These are phyloP conservation scores for Suhomyces sp. DNA, from an alignment of 805 yeast species.

Conservation along the genomic window DNA sequence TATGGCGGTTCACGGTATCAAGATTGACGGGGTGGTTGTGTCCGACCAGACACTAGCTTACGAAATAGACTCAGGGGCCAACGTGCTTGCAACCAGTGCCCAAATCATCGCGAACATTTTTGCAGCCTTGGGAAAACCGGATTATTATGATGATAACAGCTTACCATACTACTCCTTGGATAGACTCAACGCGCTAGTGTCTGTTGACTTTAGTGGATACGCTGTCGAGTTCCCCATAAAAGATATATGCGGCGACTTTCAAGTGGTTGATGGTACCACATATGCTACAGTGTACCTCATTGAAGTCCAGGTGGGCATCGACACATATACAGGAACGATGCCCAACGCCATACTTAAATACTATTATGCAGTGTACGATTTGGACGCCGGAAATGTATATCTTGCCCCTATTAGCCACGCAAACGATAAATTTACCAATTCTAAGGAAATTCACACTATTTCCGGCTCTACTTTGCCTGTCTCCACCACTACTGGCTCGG, in stretches of 20 bases:
- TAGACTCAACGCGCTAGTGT: conserved; percentile 4
- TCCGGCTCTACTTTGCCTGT: conserved; percentile 12
- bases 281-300: conserved; percentile 11
- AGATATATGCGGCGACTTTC: conserved; percentile 13
- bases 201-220: conserved; percentile 13
- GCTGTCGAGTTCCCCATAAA: conserved; percentile 9
- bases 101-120: conserved; percentile 13
- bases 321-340: conserved; percentile 12
- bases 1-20: conserved; percentile 12
- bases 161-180: conserved; percentile 5
- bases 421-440: background rate
- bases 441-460: conserved; percentile 6
- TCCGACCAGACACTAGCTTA: conserved; percentile 13
- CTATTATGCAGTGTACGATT: conserved; percentile 17
- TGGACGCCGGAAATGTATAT: conserved; percentile 12
- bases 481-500: conserved; percentile 9
- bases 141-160: conserved; percentile 2
- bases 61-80: conserved; percentile 18
- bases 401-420: conserved; percentile 10
- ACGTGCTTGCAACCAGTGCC: conserved; percentile 14
- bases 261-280: conserved; percentile 7
- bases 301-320: conserved; percentile 11
- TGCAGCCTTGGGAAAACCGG: conserved; percentile 8
- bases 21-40: conserved; percentile 6
- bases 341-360: conserved; percentile 17